phyloP scores from a whole-genome alignment of 2,329 filamentous ascomycete species.

The Colletotrichum filicis region DNA sequence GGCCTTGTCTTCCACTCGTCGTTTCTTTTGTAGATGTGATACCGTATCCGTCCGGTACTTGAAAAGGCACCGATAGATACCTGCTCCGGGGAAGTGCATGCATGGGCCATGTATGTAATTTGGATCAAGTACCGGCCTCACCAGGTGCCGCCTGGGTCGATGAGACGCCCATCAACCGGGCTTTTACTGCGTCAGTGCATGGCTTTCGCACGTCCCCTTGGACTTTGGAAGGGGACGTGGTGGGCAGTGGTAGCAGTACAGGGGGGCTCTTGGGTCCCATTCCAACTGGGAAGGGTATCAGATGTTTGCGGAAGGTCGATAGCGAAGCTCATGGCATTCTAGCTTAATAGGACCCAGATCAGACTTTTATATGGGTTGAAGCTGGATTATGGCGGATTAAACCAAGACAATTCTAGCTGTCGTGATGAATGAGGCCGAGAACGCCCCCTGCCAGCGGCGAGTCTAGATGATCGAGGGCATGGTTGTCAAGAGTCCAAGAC shows the following conservation, averaged over 20 bases:
- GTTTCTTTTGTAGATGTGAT: conserved; percentile 11
- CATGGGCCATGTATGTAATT: conserved; percentile 30
- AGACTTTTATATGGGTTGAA: background rate
- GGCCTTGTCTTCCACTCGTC: background rate
- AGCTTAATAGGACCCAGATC: background rate
- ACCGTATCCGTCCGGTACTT: conserved; percentile 2
- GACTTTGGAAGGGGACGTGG: background rate
- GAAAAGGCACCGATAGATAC: conserved; percentile 9
- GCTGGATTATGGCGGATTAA: background rate
- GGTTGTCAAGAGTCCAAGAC: background rate
- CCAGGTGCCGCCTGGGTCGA: conserved; percentile 17
- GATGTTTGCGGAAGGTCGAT: background rate
- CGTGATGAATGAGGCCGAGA: background rate
- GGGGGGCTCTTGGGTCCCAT: conserved; percentile 1
- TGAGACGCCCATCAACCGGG: conserved; percentile 17
- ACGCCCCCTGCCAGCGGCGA: background rate
- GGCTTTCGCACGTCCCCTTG: background rate
- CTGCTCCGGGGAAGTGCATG: conserved; percentile 24
- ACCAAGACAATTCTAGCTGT: background rate
- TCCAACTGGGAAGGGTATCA: conserved; percentile 1
- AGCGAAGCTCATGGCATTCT: background rate
- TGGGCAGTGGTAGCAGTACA: conserved; percentile 4
- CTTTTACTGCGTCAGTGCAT: background rate
- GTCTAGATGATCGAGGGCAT: background rate
- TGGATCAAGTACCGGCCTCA: conserved; percentile 26